phyloP scores from a whole-genome alignment of 768 basidiomycete genomes.

The Tubosaeta sp. region DNA sequence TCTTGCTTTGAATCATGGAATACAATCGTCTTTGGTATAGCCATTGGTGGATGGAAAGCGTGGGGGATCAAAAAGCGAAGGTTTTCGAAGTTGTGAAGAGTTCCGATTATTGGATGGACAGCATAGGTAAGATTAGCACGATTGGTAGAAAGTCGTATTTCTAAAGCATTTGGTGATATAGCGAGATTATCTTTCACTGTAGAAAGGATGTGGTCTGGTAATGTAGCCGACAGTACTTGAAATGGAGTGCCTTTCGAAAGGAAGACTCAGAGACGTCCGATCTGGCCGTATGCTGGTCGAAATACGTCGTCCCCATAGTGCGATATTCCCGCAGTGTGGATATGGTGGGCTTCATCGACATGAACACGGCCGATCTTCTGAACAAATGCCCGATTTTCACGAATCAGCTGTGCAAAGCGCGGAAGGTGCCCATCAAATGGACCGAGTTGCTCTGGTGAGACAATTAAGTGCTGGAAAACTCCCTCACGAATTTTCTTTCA shows the following conservation, averaged over 20 bases:
- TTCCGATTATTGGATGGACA: neutral
- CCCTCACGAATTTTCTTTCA: no score
- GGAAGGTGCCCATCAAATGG: no score
- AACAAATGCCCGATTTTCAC: no score
- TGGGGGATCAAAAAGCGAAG: neutral
- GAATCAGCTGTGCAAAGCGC: no score
- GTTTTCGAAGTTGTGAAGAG: neutral
- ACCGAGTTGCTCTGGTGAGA: no score
- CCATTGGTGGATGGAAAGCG: neutral
- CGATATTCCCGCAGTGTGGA: no score
- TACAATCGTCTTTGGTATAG: conserved; percentile 10
- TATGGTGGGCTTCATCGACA: no score
- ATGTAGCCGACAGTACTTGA: conserved; percentile 1
- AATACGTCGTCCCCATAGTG: no score
- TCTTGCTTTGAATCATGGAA: conserved; percentile 18
- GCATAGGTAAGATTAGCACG: conserved; percentile 4
- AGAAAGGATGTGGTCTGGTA: neutral
- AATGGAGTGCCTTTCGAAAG: neutral
- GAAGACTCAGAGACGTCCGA: no score
- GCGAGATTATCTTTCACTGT: neutral
- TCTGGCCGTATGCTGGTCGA: no score
- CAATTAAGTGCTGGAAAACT: no score
- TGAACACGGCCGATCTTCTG: no score
- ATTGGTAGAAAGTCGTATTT: neutral
- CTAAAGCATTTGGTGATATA: neutral